Conservation (phyloP, 2,329 filamentous ascomycete species). For the Cryoendolithus antarcticus region DNA sequence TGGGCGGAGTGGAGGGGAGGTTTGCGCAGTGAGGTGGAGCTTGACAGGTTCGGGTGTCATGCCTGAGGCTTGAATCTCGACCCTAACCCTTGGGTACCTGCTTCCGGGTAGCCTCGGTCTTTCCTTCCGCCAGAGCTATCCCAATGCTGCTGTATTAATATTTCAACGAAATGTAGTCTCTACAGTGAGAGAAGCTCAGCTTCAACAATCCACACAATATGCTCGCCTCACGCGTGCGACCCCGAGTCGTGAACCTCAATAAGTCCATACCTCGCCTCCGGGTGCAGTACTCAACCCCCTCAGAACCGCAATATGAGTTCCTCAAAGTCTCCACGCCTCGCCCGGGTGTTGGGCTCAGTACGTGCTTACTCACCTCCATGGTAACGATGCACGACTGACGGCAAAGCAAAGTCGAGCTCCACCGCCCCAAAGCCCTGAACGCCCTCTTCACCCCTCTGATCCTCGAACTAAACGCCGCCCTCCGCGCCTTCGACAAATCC, state of each 20-base stretch:
- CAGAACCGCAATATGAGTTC: constrained; percentile 54
- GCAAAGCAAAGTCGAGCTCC: constrained; percentile 59
- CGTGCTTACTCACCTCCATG: constrained; percentile 11
- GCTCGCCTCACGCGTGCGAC: constrained; percentile 34
- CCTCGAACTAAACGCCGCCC: constrained; percentile 70
- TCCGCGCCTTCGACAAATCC: constrained; percentile 57
- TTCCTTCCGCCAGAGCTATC: no score
- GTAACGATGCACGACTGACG: no score
- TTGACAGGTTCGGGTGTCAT: no score
- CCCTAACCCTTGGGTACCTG: no score
- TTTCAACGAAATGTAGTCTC: no score
- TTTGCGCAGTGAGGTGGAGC: no score
- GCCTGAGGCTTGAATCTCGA: no score
- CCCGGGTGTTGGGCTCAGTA: constrained; percentile 84
- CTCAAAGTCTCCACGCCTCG: constrained; percentile 72
- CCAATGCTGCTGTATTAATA: no score
- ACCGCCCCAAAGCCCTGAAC: constrained; percentile 91
- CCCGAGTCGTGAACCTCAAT: constrained; percentile 49
- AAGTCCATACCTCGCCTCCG: constrained; percentile 45
- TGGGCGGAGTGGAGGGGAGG: not conserved
- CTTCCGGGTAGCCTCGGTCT: no score
- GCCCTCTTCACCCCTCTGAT: constrained; percentile 87
- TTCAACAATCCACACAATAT: constrained; percentile 9
- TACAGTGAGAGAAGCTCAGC: no score
- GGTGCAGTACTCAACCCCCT: constrained; percentile 37